Evolutionary conservation across 2,329 filamentous ascomycete genomes (phyloP).

Genomic region (Elsinoe ampelina): DNA sequence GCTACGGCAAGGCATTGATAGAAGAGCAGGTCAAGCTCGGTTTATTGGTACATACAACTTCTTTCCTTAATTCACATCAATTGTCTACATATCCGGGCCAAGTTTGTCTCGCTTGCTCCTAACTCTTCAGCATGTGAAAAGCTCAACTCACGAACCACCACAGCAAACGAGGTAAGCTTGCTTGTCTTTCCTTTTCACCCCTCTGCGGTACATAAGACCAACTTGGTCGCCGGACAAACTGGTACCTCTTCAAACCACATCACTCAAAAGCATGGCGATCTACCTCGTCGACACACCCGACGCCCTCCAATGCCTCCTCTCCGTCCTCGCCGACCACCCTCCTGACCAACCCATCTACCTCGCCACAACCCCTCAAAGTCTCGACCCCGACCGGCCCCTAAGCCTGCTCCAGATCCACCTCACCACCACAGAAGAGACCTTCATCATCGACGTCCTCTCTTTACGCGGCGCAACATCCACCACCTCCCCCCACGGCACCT

Average conservation of each 20-base stretch:
- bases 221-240: background rate
- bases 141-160: too few species aligned
- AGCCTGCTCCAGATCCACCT: background rate
- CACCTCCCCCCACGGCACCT: background rate
- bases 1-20: constrained; percentile 9
- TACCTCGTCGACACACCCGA: background rate
- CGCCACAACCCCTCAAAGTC: background rate
- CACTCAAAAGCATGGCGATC: background rate
- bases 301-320: background rate
- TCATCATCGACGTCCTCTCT: background rate
- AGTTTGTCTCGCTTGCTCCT: background rate
- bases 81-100: background rate
- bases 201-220: background rate
- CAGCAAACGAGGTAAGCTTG: too few species aligned
- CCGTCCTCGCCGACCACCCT: background rate
- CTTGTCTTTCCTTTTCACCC: background rate
- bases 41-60: background rate
- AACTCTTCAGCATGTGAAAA: background rate
- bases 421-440: background rate
- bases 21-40: constrained; percentile 6
- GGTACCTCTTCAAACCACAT: too few species aligned
- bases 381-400: background rate
- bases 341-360: background rate
- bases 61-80: background rate
- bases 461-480: background rate